Percentiles rank a stretch among this genome's conserved stretches.
These are phyloP conservation scores for Irpex sp. DNA, from an alignment of 1,284 basidiomycete genomes.

Conservation along the genomic window DNA sequence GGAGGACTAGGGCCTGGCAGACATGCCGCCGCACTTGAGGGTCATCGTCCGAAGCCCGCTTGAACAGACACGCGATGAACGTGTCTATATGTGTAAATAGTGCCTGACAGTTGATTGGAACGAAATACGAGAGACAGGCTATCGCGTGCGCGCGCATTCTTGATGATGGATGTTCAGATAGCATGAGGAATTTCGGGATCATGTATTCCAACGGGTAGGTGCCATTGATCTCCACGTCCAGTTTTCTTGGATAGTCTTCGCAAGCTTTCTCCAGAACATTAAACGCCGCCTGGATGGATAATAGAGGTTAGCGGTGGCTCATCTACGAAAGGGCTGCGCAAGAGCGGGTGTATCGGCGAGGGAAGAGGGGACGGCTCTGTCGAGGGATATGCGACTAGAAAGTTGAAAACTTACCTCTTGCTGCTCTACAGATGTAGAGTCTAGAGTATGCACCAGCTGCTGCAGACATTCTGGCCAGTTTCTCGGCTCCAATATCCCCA, in stretches of 20 bases:
- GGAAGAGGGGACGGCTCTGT: neutral
- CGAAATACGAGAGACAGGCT: constrained; percentile 91
- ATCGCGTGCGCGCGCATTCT: constrained; percentile 94
- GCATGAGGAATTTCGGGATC: constrained; percentile 90
- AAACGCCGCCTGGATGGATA: constrained; percentile 74
- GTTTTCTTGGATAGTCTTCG: constrained; percentile 93
- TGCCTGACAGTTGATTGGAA: constrained; percentile 78
- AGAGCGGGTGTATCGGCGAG: neutral
- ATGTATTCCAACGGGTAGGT: constrained; percentile 87
- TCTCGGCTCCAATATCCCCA: constrained; percentile 79
- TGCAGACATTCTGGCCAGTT: constrained; percentile 92
- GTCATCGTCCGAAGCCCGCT: constrained; percentile 89
- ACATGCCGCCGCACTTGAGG: constrained; percentile 92
- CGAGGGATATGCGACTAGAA: neutral
- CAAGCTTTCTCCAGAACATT: constrained; percentile 93
- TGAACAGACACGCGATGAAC: constrained; percentile 92
- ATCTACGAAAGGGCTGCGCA: neutral
- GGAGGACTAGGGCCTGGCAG: constrained; percentile 91
- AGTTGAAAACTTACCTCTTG: constrained; percentile 69
- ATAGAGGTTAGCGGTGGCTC: constrained; percentile 9
- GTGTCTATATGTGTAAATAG: constrained; percentile 87
- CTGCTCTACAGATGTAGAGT: constrained; percentile 63
- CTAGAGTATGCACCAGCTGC: constrained; percentile 74
- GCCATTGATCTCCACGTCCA: constrained; percentile 90
- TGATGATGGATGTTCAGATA: constrained; percentile 77